phyloP scores from a whole-genome alignment of 2,329 filamentous ascomycete species.

The Cercospora sp. region DNA sequence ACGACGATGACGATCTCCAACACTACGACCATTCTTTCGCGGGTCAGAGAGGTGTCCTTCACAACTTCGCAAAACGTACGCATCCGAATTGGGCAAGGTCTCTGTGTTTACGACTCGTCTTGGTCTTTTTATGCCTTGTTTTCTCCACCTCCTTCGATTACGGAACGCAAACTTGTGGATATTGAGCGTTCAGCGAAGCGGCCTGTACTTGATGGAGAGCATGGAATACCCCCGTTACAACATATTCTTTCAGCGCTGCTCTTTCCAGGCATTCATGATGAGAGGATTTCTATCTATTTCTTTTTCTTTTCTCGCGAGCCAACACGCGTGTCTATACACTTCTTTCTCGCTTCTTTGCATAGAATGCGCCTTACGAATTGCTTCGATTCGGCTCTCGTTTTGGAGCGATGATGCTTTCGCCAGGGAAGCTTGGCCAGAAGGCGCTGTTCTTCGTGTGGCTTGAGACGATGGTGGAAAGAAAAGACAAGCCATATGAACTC shows the following conservation, averaged over 20 bases:
- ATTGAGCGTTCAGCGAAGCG: slow-evolving; percentile 22
- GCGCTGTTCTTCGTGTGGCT: neutral
- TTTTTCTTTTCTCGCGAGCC: neutral
- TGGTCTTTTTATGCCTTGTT: neutral
- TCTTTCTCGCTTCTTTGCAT: neutral
- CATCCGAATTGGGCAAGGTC: neutral
- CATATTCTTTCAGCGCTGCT: slow-evolving; percentile 5
- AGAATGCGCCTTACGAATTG: neutral
- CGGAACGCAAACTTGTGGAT: neutral
- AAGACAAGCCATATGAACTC: neutral
- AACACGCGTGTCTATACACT: neutral
- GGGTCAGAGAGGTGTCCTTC: neutral
- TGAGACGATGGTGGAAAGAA: neutral
- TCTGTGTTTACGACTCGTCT: neutral
- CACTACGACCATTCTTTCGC: neutral
- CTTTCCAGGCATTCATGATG: slow-evolving; percentile 13
- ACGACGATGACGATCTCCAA: neutral
- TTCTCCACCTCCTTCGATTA: neutral
- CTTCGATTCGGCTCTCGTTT: neutral
- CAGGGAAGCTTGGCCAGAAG: neutral
- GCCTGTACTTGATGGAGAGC: slow-evolving; percentile 19
- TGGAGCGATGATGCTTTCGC: neutral
- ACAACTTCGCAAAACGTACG: neutral
- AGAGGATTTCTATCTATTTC: neutral
- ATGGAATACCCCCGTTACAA: neutral